A percentile compares a stretch with the other conserved stretches of the same genome.
phyloP scores from a whole-genome alignment of 169 alveolate genomes.

The Condylostoma magnum region DNA sequence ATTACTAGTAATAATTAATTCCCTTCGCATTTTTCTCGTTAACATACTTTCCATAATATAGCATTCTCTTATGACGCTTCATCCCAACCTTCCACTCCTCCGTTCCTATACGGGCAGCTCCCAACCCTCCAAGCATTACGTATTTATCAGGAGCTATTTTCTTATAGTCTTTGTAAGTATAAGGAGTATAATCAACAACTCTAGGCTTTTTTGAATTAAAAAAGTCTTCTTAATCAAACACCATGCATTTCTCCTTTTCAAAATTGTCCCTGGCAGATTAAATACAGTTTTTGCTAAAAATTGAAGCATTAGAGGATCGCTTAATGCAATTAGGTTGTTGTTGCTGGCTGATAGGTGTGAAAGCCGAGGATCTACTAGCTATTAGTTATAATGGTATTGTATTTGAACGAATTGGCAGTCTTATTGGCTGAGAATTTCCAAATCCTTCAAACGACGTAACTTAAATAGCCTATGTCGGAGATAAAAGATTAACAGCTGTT shows the following conservation, averaged over 20 bases:
- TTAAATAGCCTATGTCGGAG: no score
- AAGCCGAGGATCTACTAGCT: neutral
- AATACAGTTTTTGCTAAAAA: neutral
- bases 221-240: neutral
- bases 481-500: no score
- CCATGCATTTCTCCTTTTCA: neutral
- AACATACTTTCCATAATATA: neutral
- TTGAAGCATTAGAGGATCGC: neutral
- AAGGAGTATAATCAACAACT: neutral
- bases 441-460: neutral
- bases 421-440: neutral
- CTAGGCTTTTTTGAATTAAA: neutral
- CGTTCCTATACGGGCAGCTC: slow-evolving; percentile 42
- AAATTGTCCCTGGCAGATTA: neutral
- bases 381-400: neutral
- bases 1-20: no score
- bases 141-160: slow-evolving; percentile 28
- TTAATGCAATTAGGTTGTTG: neutral
- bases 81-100: slow-evolving; percentile 29
- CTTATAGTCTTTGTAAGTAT: slow-evolving; percentile 10
- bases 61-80: neutral
- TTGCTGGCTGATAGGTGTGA: neutral
- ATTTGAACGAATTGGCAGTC: neutral
- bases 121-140: slow-evolving; percentile 40
- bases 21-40: no score